These are phyloP conservation scores for Venturia aucupariae DNA, from an alignment of 2,329 filamentous ascomycete species.

Conservation along the genomic window DNA sequence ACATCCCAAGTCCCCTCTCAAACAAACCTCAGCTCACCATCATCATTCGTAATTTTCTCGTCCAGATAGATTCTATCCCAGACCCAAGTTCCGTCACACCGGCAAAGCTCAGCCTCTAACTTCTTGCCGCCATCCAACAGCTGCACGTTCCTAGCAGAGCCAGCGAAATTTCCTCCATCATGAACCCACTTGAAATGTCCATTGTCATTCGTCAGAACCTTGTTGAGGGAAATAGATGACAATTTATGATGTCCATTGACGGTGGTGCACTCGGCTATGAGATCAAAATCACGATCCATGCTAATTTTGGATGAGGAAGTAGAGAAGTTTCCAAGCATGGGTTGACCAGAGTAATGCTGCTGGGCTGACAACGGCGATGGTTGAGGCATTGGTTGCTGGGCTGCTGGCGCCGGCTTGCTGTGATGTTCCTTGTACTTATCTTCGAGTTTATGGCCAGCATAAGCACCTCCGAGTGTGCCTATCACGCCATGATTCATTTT, in stretches of 20 bases:
- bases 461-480: constrained; percentile 12
- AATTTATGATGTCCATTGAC: constrained; percentile 1
- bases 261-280: constrained; percentile 7
- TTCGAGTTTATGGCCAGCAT: constrained; percentile 14
- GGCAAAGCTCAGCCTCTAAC: constrained; percentile 9
- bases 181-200: constrained; percentile 14
- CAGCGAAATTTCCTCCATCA: constrained; percentile 11
- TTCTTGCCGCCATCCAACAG: constrained; percentile 7
- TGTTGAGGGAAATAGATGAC: constrained; percentile 12
- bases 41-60: constrained; percentile 12
- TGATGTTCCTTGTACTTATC: constrained; percentile 13
- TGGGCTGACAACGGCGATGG: not conserved
- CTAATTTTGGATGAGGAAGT: constrained; percentile 4
- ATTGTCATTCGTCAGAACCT: constrained; percentile 12
- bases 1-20: too few relatives aligned
- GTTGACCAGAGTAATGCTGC: not conserved
- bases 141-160: constrained; percentile 12
- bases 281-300: constrained; percentile 11
- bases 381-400: not conserved
- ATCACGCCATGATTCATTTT: constrained; percentile 13
- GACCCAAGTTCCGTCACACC: constrained; percentile 10
- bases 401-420: not conserved
- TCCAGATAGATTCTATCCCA: constrained; percentile 7
- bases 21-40: constrained; percentile 12
- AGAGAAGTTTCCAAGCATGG: constrained; percentile 12